phyloP scores from a whole-genome alignment of 2,329 filamentous ascomycete genomes.

The Juglanconis juglandina region DNA sequence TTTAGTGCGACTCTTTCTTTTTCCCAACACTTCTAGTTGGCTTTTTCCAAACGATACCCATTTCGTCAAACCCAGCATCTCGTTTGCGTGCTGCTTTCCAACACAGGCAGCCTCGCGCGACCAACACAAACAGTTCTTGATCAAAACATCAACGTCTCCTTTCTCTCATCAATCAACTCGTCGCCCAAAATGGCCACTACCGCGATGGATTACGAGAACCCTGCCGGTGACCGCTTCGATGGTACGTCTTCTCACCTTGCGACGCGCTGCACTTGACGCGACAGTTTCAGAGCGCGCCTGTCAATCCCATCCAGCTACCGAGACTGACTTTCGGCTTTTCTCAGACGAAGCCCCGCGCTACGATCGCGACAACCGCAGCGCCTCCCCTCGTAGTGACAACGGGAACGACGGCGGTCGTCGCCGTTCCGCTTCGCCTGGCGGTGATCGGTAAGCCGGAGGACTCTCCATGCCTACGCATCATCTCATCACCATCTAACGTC shows the following conservation, averaged over 20 bases:
- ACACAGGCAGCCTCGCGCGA: background rate
- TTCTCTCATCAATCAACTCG: slow-evolving; percentile 5
- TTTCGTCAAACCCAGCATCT: background rate
- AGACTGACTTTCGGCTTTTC: slow-evolving; percentile 3
- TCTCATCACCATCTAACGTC: background rate
- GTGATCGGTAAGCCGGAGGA: slow-evolving; percentile 42
- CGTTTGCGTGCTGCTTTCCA: background rate
- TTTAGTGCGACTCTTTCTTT: background rate
- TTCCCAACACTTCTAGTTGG: background rate
- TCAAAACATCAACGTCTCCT: background rate
- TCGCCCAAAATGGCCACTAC: slow-evolving; percentile 54
- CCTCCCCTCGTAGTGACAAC: slow-evolving; percentile 64
- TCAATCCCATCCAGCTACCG: background rate
- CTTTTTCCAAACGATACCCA: background rate
- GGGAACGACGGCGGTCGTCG: slow-evolving; percentile 53
- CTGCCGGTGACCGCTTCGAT: slow-evolving; percentile 64
- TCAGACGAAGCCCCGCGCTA: slow-evolving; percentile 64
- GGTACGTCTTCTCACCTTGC: slow-evolving; percentile 41
- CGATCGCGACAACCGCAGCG: slow-evolving; percentile 64
- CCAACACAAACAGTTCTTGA: background rate
- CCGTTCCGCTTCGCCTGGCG: slow-evolving; percentile 60
- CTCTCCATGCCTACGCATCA: background rate
- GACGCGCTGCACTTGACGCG: slow-evolving; percentile 2
- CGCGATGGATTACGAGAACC: slow-evolving; percentile 68
- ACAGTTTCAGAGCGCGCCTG: background rate